Percentiles rank a stretch among this genome's conserved stretches.
phyloP scores from a whole-genome alignment of 2,329 filamentous ascomycete species.

The Iodosphaeria phyllophila region DNA sequence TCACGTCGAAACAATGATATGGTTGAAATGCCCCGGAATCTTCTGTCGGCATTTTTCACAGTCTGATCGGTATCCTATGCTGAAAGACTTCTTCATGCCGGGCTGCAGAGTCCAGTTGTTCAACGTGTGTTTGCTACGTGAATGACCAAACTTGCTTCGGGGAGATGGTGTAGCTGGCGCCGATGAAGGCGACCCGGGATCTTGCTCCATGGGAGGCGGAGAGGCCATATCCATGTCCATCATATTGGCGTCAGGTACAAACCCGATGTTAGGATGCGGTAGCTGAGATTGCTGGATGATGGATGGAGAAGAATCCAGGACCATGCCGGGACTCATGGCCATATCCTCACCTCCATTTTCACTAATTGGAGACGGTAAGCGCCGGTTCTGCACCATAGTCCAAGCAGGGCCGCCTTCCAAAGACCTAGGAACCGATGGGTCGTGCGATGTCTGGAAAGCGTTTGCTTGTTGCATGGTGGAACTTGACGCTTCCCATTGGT shows the following conservation, averaged over 20 bases:
- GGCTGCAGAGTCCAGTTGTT: constrained; percentile 42
- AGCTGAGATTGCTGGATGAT: constrained; percentile 16
- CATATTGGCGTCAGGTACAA: constrained; percentile 13
- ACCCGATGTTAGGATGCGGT: constrained; percentile 17
- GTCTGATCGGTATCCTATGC: constrained; percentile 60
- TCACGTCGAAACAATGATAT: constrained; percentile 55
- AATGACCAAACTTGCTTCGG: constrained; percentile 32
- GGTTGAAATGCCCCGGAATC: constrained; percentile 65
- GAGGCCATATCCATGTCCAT: constrained; percentile 12
- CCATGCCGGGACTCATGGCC: constrained; percentile 18
- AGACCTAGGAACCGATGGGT: constrained; percentile 28
- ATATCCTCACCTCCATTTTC: constrained; percentile 29
- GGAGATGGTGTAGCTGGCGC: constrained; percentile 23
- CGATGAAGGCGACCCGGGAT: constrained; percentile 12
- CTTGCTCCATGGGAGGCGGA: constrained; percentile 3
- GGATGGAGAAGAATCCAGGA: constrained; percentile 15
- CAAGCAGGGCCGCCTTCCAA: constrained; percentile 26
- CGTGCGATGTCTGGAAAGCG: constrained; percentile 16
- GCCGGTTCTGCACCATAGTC: constrained; percentile 31
- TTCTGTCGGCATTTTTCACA: constrained; percentile 62
- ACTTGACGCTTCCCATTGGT: constrained; percentile 23
- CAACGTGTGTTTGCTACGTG: constrained; percentile 37
- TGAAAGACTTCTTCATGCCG: constrained; percentile 51
- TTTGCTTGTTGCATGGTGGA: constrained; percentile 13
- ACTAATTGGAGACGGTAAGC: constrained; percentile 40